These are phyloP conservation scores for Erodium moschatum DNA, from an alignment of 441 rosid genomes.

Conservation along the genomic window DNA sequence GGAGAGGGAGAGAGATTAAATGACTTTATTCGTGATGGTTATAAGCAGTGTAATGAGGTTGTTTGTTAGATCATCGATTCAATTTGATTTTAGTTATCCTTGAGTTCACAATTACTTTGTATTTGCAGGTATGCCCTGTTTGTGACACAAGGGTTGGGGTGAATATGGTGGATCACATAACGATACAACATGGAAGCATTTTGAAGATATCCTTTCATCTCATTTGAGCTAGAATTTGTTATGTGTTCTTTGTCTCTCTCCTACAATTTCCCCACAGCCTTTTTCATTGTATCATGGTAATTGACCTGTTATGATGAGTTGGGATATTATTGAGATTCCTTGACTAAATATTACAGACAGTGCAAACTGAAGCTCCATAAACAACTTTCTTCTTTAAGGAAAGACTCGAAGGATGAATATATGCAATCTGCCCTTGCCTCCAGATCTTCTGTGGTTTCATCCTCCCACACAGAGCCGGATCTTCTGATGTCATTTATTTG, in stretches of 20 bases:
- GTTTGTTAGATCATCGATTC: background rate
- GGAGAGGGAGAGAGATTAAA: background rate
- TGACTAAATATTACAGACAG: slow-evolving; percentile 40
- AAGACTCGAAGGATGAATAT: slow-evolving; percentile 41
- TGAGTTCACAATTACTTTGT: slow-evolving; percentile 5
- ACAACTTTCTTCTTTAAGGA: slow-evolving; percentile 41
- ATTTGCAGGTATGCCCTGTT: slow-evolving; percentile 36
- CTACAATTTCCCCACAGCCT: background rate
- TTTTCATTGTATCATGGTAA: background rate
- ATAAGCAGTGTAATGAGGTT: slow-evolving; percentile 6
- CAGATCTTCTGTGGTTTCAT: slow-evolving; percentile 32
- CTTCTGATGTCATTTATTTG: slow-evolving; percentile 56
- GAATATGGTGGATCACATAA: slow-evolving; percentile 37
- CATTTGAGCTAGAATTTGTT: background rate
- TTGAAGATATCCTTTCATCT: slow-evolving; percentile 36
- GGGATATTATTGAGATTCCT: slow-evolving; percentile 25
- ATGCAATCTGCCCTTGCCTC: slow-evolving; percentile 42
- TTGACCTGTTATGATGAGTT: background rate
- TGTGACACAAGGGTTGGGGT: slow-evolving; percentile 28
- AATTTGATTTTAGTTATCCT: background rate
- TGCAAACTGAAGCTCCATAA: slow-evolving; percentile 36
- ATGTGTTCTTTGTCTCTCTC: background rate
- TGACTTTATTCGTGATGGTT: background rate
- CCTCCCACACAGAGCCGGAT: slow-evolving; percentile 45
- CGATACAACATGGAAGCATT: slow-evolving; percentile 28